Conservation (phyloP, 2,329 filamentous ascomycete genomes). For the Phaeosphaeria sp. region DNA sequence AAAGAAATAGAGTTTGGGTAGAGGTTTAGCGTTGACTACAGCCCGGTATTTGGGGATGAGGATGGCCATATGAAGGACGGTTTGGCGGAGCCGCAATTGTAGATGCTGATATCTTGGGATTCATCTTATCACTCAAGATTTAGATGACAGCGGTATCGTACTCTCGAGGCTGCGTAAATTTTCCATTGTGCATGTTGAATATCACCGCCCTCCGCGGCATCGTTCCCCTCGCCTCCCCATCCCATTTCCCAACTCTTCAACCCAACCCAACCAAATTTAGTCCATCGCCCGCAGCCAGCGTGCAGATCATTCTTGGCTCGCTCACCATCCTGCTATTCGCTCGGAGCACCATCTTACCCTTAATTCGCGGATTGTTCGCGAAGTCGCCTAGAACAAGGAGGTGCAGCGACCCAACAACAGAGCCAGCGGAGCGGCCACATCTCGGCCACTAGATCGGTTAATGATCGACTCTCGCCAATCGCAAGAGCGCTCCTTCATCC, state of each 20-base stretch:
- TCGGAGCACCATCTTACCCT: not conserved
- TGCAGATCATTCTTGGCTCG: not conserved
- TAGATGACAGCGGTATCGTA: too few relatives aligned
- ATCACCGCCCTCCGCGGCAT: not conserved
- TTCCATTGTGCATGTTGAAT: not conserved
- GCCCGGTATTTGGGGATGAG: not conserved
- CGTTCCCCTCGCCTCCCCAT: not conserved
- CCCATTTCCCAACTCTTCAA: not conserved
- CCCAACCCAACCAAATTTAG: not conserved
- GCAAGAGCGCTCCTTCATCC: too few relatives aligned
- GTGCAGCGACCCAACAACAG: not conserved
- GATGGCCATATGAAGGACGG: not conserved
- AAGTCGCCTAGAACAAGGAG: not conserved
- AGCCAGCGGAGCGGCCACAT: not conserved
- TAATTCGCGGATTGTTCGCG: not conserved
- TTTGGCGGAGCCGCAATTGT: too few relatives aligned
- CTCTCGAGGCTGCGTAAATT: too few relatives aligned
- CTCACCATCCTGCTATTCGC: not conserved
- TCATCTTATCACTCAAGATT: too few relatives aligned
- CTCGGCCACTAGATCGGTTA: not conserved
- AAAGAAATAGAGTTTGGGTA: not conserved
- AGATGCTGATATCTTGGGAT: too few relatives aligned
- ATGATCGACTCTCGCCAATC: not conserved
- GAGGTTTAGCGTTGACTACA: not conserved
- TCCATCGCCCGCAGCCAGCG: not conserved